Evolutionary conservation across 768 basidiomycete genomes (phyloP).

Genomic region (Serendipita vermifera): DNA sequence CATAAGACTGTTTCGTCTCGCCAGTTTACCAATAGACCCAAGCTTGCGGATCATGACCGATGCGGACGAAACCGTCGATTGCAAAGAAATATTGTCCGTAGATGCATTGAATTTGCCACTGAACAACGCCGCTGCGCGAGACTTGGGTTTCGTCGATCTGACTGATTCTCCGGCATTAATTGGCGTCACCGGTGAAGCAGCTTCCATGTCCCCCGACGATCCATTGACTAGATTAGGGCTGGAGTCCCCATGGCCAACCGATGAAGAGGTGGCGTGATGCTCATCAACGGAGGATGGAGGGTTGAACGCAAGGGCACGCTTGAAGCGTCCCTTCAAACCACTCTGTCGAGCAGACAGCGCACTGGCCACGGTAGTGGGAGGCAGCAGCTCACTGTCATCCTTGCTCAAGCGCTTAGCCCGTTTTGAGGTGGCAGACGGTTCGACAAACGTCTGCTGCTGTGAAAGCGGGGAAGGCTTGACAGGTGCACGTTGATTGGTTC

Average conservation of each 20-base stretch:
- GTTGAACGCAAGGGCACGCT: slow-evolving; percentile 59
- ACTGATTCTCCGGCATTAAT: slow-evolving; percentile 28
- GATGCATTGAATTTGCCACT: slow-evolving; percentile 77
- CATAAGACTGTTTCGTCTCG: slow-evolving; percentile 74
- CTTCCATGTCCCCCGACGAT: not conserved
- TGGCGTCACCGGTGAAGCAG: slow-evolving; percentile 19
- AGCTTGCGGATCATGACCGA: slow-evolving; percentile 96
- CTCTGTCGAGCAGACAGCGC: slow-evolving; percentile 36
- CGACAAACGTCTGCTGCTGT: slow-evolving; percentile 42
- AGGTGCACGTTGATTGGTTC: slow-evolving; percentile 22
- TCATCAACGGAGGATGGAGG: slow-evolving; percentile 45
- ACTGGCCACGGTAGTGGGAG: slow-evolving; percentile 11
- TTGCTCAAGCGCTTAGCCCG: slow-evolving; percentile 23
- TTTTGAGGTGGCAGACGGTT: slow-evolving; percentile 15
- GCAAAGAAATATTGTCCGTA: slow-evolving; percentile 91
- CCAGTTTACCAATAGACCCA: slow-evolving; percentile 78
- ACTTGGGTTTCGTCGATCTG: slow-evolving; percentile 31
- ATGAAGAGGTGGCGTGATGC: slow-evolving; percentile 30
- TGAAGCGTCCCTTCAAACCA: slow-evolving; percentile 65
- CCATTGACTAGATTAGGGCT: slow-evolving; percentile 2
- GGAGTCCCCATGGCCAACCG: slow-evolving; percentile 6
- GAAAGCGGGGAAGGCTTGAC: slow-evolving; percentile 55
- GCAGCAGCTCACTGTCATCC: slow-evolving; percentile 15
- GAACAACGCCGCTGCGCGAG: slow-evolving; percentile 64
- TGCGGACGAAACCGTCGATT: slow-evolving; percentile 86